These are phyloP conservation scores for Termitomyces sp. DNA, from an alignment of 1,284 basidiomycete genomes.

Conservation along the genomic window DNA sequence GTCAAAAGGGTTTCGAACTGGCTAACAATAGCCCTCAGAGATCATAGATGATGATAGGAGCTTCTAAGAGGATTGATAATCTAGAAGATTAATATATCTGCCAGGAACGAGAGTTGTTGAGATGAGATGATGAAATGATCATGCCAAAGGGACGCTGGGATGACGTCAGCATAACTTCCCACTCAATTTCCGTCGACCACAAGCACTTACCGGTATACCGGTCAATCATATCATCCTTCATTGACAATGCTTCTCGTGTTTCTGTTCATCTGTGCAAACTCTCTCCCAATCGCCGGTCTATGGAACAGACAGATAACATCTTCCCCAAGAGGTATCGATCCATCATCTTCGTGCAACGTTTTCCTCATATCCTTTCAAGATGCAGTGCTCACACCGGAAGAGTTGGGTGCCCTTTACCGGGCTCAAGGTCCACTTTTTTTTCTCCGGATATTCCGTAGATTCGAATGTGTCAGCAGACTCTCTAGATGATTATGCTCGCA, in stretches of 20 bases:
- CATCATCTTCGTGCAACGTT: not conserved
- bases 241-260: not conserved
- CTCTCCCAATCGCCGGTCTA: not conserved
- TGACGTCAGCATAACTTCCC: not conserved
- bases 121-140: too few species aligned
- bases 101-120: conserved; percentile 47
- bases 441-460: not conserved
- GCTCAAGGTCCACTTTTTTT: conserved; percentile 10
- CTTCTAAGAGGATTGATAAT: too few species aligned
- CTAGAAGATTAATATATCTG: conserved; percentile 45
- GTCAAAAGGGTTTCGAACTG: conserved; percentile 8
- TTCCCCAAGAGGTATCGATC: not conserved
- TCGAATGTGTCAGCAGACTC: conserved; percentile 17
- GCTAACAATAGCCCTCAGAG: conserved; percentile 48
- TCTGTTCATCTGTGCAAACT: not conserved
- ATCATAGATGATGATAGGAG: conserved; percentile 42
- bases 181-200: too few species aligned
- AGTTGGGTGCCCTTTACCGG: conserved; percentile 10
- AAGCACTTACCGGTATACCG: too few species aligned
- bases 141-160: too few species aligned
- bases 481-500: conserved; percentile 33
- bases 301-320: not conserved
- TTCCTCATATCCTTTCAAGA: conserved; percentile 4
- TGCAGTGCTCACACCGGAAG: conserved; percentile 12
- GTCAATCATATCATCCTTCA: too few species aligned